Conservation (phyloP, 345 rosid genomes). For the Bruguiera parviflora region DNA sequence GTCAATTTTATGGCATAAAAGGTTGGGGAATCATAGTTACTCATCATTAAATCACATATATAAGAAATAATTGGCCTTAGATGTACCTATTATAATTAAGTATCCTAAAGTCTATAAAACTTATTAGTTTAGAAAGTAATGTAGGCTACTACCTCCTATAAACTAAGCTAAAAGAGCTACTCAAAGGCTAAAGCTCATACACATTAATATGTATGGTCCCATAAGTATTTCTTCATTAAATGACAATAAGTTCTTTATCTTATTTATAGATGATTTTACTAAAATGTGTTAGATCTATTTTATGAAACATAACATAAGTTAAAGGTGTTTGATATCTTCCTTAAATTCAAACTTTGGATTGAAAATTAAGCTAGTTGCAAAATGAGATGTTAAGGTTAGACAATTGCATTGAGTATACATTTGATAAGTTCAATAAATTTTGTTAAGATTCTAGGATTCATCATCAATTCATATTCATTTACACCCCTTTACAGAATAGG, state of each 20-base stretch:
- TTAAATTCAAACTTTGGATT: neutral
- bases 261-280: neutral
- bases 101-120: neutral
- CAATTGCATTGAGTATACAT: too few relatives aligned
- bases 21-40: neutral
- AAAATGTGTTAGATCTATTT: neutral
- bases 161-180: too few relatives aligned
- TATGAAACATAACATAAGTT: neutral
- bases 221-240: neutral
- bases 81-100: neutral
- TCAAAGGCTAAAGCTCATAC: conserved; percentile 12
- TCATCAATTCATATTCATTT: too few relatives aligned
- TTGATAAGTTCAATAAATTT: too few relatives aligned
- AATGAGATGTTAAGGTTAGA: too few relatives aligned
- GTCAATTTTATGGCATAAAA: neutral
- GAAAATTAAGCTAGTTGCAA: neutral
- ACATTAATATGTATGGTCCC: neutral
- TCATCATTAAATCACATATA: neutral
- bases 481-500: too few relatives aligned
- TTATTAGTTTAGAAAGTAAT: conserved; percentile 5
- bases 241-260: neutral
- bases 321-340: neutral
- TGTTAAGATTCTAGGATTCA: too few relatives aligned
- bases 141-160: neutral
- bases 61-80: neutral